Evolutionary conservation across 2,329 filamentous ascomycete genomes (phyloP), one percentile per base, ranked within the genome.

Genomic region (Calonectria pauciramosa): DNA sequence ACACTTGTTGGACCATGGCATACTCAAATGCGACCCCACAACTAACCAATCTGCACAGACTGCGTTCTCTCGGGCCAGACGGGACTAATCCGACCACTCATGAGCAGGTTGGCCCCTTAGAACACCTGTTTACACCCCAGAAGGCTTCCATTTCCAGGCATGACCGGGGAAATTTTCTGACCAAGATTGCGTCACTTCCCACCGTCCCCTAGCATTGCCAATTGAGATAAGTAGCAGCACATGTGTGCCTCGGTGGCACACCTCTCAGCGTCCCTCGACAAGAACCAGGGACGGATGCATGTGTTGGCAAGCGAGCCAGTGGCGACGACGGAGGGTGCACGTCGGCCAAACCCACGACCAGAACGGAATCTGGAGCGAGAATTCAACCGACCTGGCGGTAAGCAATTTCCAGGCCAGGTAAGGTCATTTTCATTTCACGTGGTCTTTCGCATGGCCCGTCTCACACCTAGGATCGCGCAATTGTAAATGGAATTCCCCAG

Each of bases 51-150:
- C 73, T 68, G 36, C 67, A 68, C 60, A 68, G n/a, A 64, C 26
- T 34, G 26, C 32, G 30, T 68, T 69, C 70, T 66, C 63, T 72
- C 66, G 49, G 63, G 11, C 34, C 64, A 68, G 67, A 68, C 64
- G 44, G 64, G 56, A 47, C 59, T 32, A 32, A 76, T 76, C 73
- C 75, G 73, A 64, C 75, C 75, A 76, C 56, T 63, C 26, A 47
- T 71, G 38, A 65, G 47, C 70, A 75, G 67, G 54, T 72, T 66
- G 47, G 11, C 52, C 44, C 49, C 38, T 60, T 28, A 44, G 66
- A 73, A 60, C 74, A 70, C 56, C 18, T 76, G 68, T 71, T 73
- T 68, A 32, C 20, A 47, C 30, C 38, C 65, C 60, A 47, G 56
- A 69, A 68, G 70, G 47, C 67, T 74, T 66, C 70, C 70, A 63